phyloP scores from a whole-genome alignment of 2,329 filamentous ascomycete genomes.

The Nothophoma quercina region DNA sequence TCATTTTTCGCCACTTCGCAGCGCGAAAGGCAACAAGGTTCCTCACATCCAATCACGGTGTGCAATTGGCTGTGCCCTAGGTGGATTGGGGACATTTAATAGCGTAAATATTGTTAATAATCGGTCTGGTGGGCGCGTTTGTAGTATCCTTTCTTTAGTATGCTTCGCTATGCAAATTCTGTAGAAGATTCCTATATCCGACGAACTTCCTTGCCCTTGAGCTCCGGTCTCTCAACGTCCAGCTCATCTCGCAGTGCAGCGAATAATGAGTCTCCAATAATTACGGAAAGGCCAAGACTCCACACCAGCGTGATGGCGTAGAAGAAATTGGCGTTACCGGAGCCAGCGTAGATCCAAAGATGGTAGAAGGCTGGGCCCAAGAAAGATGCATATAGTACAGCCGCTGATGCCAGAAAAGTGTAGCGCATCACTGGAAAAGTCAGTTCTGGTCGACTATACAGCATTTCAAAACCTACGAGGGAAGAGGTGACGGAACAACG shows the following conservation, averaged over 20 bases:
- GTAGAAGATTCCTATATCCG: conserved; percentile 67
- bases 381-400: conserved; percentile 85
- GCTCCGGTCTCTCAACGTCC: conserved; percentile 89
- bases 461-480: conserved; percentile 66
- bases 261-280: conserved; percentile 88
- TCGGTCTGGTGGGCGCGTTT: no score
- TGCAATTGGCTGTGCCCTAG: no score
- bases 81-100: no score
- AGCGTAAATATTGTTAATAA: no score
- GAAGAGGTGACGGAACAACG: conserved; percentile 90
- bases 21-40: background rate
- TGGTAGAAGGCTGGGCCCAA: conserved; percentile 96
- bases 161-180: background rate
- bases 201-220: conserved; percentile 84
- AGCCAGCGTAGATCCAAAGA: conserved; percentile 97
- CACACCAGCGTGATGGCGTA: conserved; percentile 99
- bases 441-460: background rate
- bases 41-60: no score
- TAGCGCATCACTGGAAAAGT: conserved; percentile 79
- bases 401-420: conserved; percentile 83
- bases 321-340: conserved; percentile 98
- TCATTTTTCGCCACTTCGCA: background rate
- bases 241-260: conserved; percentile 90
- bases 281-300: conserved; percentile 86
- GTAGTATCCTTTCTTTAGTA: background rate